Percentiles rank a stretch among this genome's conserved stretches.
phyloP scores from a whole-genome alignment of 345 rosid species.

The Linum trigynum region DNA sequence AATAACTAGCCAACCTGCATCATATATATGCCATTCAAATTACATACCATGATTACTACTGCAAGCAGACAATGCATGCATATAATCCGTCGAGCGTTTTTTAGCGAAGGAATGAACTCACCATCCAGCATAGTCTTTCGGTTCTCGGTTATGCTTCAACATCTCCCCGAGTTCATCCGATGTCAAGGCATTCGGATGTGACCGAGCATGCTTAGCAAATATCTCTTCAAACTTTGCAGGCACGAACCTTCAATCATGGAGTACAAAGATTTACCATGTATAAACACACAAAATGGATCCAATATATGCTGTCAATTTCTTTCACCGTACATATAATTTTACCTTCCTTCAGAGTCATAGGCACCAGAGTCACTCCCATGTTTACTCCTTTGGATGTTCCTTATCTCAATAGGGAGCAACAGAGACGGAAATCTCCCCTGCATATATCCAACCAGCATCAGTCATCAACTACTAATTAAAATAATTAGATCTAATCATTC shows the following conservation, averaged over 20 bases:
- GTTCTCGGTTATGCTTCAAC: neutral
- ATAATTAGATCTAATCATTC: too few species aligned
- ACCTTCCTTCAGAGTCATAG: slow-evolving; percentile 79
- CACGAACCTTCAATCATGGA: neutral
- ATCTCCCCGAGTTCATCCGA: too few species aligned
- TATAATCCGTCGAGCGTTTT: too few species aligned
- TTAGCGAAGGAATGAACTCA: neutral
- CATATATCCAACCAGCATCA: neutral
- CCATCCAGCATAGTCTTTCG: neutral
- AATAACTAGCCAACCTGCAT: neutral
- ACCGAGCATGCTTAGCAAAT: neutral
- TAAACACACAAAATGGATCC: too few species aligned
- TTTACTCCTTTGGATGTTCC: slow-evolving; percentile 55
- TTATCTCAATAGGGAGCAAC: slow-evolving; percentile 59
- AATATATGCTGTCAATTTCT: too few species aligned
- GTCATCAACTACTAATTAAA: neutral
- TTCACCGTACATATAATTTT: neutral
- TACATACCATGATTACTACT: too few species aligned
- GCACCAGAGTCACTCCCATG: slow-evolving; percentile 85
- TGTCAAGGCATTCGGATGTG: slow-evolving; percentile 1
- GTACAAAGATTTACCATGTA: neutral
- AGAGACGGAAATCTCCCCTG: slow-evolving; percentile 63
- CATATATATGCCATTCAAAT: neutral
- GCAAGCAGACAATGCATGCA: too few species aligned
- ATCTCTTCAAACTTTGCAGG: neutral